Evolutionary conservation across 495 filamentous ascomycete genomes (phyloP), one percentile per base, ranked within the genome.

Genomic region (Cryomyces antarcticus): DNA sequence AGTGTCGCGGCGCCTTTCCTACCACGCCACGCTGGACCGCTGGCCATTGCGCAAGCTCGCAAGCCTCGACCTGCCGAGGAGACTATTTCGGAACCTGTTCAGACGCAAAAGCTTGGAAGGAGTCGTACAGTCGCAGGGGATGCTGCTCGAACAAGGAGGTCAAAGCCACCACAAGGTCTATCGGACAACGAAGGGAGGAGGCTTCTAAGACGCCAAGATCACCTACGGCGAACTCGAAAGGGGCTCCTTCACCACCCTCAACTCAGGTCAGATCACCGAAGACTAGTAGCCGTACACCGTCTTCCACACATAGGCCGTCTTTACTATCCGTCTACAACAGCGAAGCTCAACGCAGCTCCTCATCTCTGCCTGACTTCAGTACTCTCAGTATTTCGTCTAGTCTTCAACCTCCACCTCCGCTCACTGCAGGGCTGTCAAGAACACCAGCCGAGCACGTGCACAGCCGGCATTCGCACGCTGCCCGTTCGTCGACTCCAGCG

Each of bases 41-140:
- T 84, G 24, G 79, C 80, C 33, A 67, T 83, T 49, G 77, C 78
- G 9, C 79, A 84, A 55, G 77, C 79, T 17, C 63, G 79, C 34
- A 79, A 75, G 54, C 75, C 77, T 24, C 67, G 73, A 45, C 67
- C 71, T 2, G 53, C 57, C 17, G 63, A 66, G 43, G 68, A 75
- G 47, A 62, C 62, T 13, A 69, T 77, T 43, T 62, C 68, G 30
- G 71, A 80, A 39, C 56, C 65, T 44, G 60, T 59, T 46, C 64
- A 55, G 59, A 55, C 49, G 37, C 59, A 61, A 24, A 67, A 69
- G 54, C 61, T 79, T 7, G 53, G 62, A 38, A 61, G 79, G 45
- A 79, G 78, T 50, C 69, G 80, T 39, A 84, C 79, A 7, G 66
- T 79, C 17, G 57, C 63, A 0, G 64, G 60, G 11, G 62, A 54